phyloP scores from a whole-genome alignment of 2,329 filamentous ascomycete species.

The Trichoderma polysporum region DNA sequence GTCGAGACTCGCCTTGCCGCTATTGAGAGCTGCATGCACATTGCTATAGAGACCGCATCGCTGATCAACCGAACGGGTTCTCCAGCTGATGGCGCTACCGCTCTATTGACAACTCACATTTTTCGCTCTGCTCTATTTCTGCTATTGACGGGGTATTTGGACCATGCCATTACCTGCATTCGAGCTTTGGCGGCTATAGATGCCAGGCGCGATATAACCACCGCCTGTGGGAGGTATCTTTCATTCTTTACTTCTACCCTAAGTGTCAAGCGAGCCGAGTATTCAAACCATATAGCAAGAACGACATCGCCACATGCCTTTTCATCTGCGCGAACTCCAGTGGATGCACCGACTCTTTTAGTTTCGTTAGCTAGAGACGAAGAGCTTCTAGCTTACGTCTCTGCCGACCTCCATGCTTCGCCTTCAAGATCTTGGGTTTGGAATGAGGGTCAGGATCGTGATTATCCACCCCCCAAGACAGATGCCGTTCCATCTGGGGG shows the following conservation, averaged over 20 bases:
- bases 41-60: slow-evolving; percentile 74
- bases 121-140: slow-evolving; percentile 85
- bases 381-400: slow-evolving; percentile 83
- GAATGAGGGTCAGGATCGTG: slow-evolving; percentile 56
- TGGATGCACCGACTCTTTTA: slow-evolving; percentile 35
- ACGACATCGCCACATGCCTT: slow-evolving; percentile 35
- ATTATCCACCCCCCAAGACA: slow-evolving; percentile 34
- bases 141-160: slow-evolving; percentile 70
- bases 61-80: slow-evolving; percentile 67
- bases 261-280: slow-evolving; percentile 52
- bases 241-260: slow-evolving; percentile 76
- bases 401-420: slow-evolving; percentile 81
- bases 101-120: slow-evolving; percentile 76
- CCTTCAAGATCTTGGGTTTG: slow-evolving; percentile 81
- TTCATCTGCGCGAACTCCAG: slow-evolving; percentile 31
- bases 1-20: slow-evolving; percentile 66
- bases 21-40: slow-evolving; percentile 71
- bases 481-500: slow-evolving; percentile 25
- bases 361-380: slow-evolving; percentile 62
- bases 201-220: slow-evolving; percentile 68
- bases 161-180: slow-evolving; percentile 70
- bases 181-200: slow-evolving; percentile 70
- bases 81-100: slow-evolving; percentile 66
- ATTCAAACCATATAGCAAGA: slow-evolving; percentile 40
- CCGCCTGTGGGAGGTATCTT: slow-evolving; percentile 77